Conservation (phyloP, 2,329 filamentous ascomycete species). For the Aureobasidium leucospermi region DNA sequence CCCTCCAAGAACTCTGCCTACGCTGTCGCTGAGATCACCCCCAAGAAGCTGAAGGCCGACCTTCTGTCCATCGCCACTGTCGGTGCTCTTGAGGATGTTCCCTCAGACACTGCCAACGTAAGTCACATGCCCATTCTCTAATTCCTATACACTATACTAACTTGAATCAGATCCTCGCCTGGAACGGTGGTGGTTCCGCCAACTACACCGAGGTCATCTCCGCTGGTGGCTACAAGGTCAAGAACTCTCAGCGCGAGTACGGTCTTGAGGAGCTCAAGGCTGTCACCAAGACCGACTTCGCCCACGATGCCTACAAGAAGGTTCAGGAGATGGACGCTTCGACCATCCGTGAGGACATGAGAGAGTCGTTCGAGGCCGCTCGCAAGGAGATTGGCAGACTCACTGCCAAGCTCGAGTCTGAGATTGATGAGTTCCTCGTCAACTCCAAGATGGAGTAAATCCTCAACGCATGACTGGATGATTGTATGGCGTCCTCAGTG, state of each 20-base stretch:
- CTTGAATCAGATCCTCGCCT: slow-evolving; percentile 64
- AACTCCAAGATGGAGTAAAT: not conserved
- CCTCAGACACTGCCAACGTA: slow-evolving; percentile 76
- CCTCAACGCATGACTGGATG: slow-evolving; percentile 1
- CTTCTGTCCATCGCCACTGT: slow-evolving; percentile 77
- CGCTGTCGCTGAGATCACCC: slow-evolving; percentile 80
- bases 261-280: slow-evolving; percentile 40
- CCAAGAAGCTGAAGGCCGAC: slow-evolving; percentile 86
- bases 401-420: slow-evolving; percentile 35
- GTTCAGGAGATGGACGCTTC: slow-evolving; percentile 10
- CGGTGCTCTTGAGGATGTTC: slow-evolving; percentile 72
- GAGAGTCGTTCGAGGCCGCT: slow-evolving; percentile 25
- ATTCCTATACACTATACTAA: slow-evolving; percentile 21
- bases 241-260: slow-evolving; percentile 32
- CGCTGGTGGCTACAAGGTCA: slow-evolving; percentile 61
- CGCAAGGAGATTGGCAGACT: slow-evolving; percentile 38
- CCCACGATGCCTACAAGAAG: slow-evolving; percentile 8
- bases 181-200: slow-evolving; percentile 92
- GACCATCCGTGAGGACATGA: slow-evolving; percentile 3
- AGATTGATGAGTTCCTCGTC: slow-evolving; percentile 35
- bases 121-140: slow-evolving; percentile 24
- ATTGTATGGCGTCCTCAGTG: slow-evolving; percentile 1
- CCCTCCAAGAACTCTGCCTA: slow-evolving; percentile 85
- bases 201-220: slow-evolving; percentile 83
- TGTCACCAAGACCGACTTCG: slow-evolving; percentile 11